phyloP scores from a whole-genome alignment of 2,329 filamentous ascomycete genomes.

The Penicillium sp. region DNA sequence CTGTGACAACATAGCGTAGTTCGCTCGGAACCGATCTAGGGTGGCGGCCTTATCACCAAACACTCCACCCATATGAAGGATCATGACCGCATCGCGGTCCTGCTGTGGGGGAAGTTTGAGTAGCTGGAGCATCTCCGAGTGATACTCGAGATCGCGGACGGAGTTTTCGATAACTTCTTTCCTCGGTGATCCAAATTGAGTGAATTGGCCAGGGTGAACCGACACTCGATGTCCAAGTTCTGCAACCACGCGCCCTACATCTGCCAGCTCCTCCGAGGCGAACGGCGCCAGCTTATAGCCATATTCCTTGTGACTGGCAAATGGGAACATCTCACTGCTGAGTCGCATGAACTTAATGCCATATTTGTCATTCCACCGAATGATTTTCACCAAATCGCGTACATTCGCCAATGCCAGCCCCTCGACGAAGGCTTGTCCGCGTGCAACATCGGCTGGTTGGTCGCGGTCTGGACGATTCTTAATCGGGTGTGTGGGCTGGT shows the following conservation, averaged over 20 bases:
- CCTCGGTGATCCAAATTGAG: conserved; percentile 82
- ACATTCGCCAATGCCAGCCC: conserved; percentile 77
- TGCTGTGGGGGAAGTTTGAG: conserved; percentile 74
- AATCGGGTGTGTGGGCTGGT: conserved; percentile 72
- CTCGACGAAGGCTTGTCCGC: conserved; percentile 72
- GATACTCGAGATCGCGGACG: conserved; percentile 80
- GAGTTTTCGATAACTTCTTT: conserved; percentile 72
- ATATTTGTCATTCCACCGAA: conserved; percentile 89
- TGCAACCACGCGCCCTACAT: conserved; percentile 72
- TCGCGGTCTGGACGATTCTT: conserved; percentile 82
- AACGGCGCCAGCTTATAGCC: conserved; percentile 84
- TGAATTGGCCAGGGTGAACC: conserved; percentile 89
- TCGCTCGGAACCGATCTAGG: conserved; percentile 71
- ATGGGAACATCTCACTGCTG: conserved; percentile 96
- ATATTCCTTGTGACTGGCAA: conserved; percentile 82
- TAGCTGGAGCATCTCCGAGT: conserved; percentile 77
- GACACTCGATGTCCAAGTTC: conserved; percentile 81
- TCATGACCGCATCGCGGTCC: conserved; percentile 86
- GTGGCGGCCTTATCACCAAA: conserved; percentile 85
- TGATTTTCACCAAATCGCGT: conserved; percentile 77
- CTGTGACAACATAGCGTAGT: conserved; percentile 65
- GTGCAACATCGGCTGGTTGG: conserved; percentile 62
- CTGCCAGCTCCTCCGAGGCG: conserved; percentile 71
- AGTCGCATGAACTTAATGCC: conserved; percentile 89
- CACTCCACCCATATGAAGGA: conserved; percentile 86